Conservation (phyloP, 257 asterid species). For the Gynochthodes officinalis region DNA sequence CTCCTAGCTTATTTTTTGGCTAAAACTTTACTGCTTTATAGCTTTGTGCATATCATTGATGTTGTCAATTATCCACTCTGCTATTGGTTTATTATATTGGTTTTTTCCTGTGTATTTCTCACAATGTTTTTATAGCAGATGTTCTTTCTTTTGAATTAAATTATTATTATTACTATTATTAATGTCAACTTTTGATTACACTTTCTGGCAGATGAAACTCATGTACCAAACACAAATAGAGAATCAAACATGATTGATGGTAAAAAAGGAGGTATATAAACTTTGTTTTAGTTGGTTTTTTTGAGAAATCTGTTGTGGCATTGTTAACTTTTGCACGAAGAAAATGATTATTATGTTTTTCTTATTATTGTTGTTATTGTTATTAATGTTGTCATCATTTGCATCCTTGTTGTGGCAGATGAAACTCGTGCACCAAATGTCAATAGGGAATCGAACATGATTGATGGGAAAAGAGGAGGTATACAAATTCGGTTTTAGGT, state of each 20-base stretch:
- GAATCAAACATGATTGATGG: constrained; percentile 52
- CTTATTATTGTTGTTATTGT: not conserved
- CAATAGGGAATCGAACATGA: constrained; percentile 47
- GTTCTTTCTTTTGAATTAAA: no score
- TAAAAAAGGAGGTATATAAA: constrained; percentile 59
- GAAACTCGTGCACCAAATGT: constrained; percentile 41
- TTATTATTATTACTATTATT: no score
- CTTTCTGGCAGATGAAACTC: constrained; percentile 22
- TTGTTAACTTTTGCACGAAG: no score
- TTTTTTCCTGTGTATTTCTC: no score
- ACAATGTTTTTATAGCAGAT: no score
- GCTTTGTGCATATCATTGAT: not conserved
- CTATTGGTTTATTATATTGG: no score
- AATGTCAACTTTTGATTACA: not conserved
- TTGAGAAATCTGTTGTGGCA: not conserved
- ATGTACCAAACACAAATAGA: constrained; percentile 42
- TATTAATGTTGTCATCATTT: constrained; percentile 1
- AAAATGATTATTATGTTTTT: no score
- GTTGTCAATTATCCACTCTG: not conserved
- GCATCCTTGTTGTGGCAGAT: not conserved
- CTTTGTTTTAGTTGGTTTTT: not conserved
- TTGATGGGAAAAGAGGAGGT: constrained; percentile 71
- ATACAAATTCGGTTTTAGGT: constrained; percentile 13
- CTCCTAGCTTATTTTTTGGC: constrained; percentile 15
- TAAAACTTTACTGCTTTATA: not conserved